These are phyloP conservation scores for Begonia masoniana DNA, from an alignment of 306 rosid species.

Conservation along the genomic window DNA sequence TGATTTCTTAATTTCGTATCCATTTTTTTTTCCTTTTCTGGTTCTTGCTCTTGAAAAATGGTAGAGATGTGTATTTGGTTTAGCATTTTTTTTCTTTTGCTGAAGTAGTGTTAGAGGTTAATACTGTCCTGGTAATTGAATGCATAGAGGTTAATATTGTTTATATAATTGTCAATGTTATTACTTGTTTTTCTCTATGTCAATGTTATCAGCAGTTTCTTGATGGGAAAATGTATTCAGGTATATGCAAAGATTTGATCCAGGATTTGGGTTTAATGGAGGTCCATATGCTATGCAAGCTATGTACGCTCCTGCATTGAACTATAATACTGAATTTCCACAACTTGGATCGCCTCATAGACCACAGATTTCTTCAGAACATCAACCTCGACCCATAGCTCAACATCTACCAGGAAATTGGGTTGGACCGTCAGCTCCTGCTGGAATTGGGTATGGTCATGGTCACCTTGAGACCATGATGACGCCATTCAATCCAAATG, in stretches of 20 bases:
- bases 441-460: slow-evolving; percentile 80
- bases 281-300: slow-evolving; percentile 84
- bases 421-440: slow-evolving; percentile 55
- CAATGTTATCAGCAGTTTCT: too few relatives aligned
- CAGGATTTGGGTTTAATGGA: slow-evolving; percentile 91
- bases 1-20: not conserved
- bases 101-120: too few relatives aligned
- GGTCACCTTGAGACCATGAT: not conserved
- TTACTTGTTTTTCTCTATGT: too few relatives aligned
- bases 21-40: not conserved
- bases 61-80: too few relatives aligned
- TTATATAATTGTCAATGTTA: too few relatives aligned
- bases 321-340: slow-evolving; percentile 92
- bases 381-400: slow-evolving; percentile 65
- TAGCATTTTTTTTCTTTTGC: too few relatives aligned
- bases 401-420: slow-evolving; percentile 71
- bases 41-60: slow-evolving; percentile 1
- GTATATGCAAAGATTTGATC: slow-evolving; percentile 95
- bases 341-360: slow-evolving; percentile 85
- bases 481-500: slow-evolving; percentile 44
- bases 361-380: slow-evolving; percentile 54
- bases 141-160: too few relatives aligned
- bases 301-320: slow-evolving; percentile 73
- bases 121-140: too few relatives aligned
- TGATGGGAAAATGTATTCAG: slow-evolving; percentile 16